These are phyloP conservation scores for Fusarium caatingaense DNA, from an alignment of 2,329 filamentous ascomycete species.

Conservation along the genomic window DNA sequence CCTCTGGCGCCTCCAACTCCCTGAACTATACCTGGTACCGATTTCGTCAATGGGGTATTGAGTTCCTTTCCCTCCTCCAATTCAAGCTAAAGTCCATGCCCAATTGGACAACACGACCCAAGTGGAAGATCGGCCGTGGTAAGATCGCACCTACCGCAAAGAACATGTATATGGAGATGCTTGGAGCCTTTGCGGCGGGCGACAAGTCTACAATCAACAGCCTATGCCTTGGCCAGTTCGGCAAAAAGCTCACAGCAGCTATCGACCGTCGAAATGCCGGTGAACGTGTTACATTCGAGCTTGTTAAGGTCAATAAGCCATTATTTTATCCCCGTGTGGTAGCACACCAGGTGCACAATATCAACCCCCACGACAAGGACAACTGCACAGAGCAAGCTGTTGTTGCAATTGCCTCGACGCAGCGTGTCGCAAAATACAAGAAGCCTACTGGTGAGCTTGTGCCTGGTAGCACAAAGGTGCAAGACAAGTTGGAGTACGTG, in stretches of 20 bases:
- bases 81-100: conserved; percentile 61
- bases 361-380: conserved; percentile 57
- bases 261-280: conserved; percentile 63
- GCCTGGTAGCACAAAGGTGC: conserved; percentile 61
- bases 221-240: conserved; percentile 66
- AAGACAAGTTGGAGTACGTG: conserved; percentile 71
- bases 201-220: conserved; percentile 62
- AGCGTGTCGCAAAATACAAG: conserved; percentile 62
- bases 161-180: conserved; percentile 70
- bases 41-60: conserved; percentile 51
- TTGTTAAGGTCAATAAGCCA: conserved; percentile 61
- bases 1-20: conserved; percentile 46
- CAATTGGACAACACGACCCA: conserved; percentile 54
- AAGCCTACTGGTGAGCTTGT: conserved; percentile 53
- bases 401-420: conserved; percentile 68
- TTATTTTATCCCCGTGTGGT: conserved; percentile 61
- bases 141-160: conserved; percentile 65
- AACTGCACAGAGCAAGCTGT: conserved; percentile 63
- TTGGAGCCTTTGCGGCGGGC: conserved; percentile 69
- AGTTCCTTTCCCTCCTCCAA: conserved; percentile 51
- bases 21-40: conserved; percentile 54
- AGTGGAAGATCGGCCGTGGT: conserved; percentile 57
- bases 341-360: conserved; percentile 63
- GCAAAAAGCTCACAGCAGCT: conserved; percentile 61
- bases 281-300: conserved; percentile 64